Percentiles rank a stretch among this genome's conserved stretches.
phyloP scores from a whole-genome alignment of 305 asterid species.

The Solanum hybrid region DNA sequence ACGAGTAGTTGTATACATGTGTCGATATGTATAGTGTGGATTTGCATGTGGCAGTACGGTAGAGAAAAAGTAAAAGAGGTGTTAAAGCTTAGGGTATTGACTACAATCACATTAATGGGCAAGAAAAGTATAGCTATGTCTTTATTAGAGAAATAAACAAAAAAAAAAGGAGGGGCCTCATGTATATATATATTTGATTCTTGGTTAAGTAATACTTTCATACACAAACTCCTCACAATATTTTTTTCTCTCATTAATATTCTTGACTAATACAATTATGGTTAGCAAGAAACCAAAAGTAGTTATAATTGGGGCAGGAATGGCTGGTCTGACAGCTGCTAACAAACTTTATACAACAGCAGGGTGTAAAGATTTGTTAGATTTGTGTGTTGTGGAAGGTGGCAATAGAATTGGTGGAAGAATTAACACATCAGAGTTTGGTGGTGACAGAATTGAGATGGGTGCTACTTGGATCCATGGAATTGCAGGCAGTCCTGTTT shows the following conservation, averaged over 20 bases:
- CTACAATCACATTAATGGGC: background rate
- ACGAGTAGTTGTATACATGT: background rate
- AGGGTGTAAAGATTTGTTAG: constrained; percentile 32
- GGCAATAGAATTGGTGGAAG: constrained; percentile 78
- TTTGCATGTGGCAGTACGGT: background rate
- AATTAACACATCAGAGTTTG: constrained; percentile 51
- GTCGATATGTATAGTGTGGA: background rate
- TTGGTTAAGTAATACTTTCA: background rate
- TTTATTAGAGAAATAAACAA: constrained; percentile 2
- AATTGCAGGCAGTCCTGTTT: constrained; percentile 64
- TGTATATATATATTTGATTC: constrained; percentile 3
- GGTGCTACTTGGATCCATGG: constrained; percentile 99
- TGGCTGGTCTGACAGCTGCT: constrained; percentile 94
- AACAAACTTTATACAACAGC: constrained; percentile 48
- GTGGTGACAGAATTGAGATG: constrained; percentile 76
- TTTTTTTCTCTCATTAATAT: too few species aligned
- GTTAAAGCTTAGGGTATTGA: background rate
- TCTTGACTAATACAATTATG: constrained; percentile 27
- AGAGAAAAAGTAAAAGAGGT: background rate
- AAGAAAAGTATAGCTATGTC: constrained; percentile 6
- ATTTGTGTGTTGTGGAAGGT: constrained; percentile 61
- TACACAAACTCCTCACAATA: background rate
- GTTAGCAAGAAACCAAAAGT: constrained; percentile 64
- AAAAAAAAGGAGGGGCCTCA: background rate
- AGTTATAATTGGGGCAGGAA: constrained; percentile 90